Evolutionary conservation across 768 basidiomycete genomes (phyloP), one percentile per base, ranked within the genome.

Genomic region (Mycena albidolilacea): DNA sequence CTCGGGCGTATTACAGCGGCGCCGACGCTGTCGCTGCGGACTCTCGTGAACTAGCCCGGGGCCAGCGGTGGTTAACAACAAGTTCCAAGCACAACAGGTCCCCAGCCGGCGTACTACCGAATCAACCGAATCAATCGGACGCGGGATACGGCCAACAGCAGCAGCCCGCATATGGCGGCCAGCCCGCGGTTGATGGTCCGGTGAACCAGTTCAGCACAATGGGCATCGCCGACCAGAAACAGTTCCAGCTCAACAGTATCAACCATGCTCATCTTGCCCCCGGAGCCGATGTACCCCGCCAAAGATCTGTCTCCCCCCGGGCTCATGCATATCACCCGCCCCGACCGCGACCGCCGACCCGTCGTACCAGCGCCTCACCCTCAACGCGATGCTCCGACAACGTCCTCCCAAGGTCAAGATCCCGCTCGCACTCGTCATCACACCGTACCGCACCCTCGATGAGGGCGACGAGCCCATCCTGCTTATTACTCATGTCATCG

Each of bases 231-330:
- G 91, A 90, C n/a, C 91, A 90, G 81, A 94, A 93, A 79, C 91
- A 90, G 57, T 90, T 94, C 78, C 90, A 91, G 71, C 87, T 97
- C 55, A 90, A 92, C 81, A 98, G 96, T 0, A 90, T 95, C 71
- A 99, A 99, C 23, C 85, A 88, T 99, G 60, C 91, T 99, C 80
- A 95, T 95, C 3, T 92, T 94, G 44, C 96, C 96, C 41, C 95
- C 97, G 37, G 96, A 99, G 80, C 97, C 97, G 3, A 89, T 90
- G 60, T 96, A 95, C 93, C 0, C 97, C 97, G 0, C 98, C 98
- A 5, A 95, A 96, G 72, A 97, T 97, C 69, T 88, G 93, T 30
- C 86, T 99, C 2, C 97, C 97, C 2, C 93, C 95, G 11, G 93
- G 93, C 74, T 90, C 95, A 7, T 93, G 89, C 74, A 86, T 97